Conservation (phyloP, 2,329 filamentous ascomycete species). For the Exophiala lecanii-corni region DNA sequence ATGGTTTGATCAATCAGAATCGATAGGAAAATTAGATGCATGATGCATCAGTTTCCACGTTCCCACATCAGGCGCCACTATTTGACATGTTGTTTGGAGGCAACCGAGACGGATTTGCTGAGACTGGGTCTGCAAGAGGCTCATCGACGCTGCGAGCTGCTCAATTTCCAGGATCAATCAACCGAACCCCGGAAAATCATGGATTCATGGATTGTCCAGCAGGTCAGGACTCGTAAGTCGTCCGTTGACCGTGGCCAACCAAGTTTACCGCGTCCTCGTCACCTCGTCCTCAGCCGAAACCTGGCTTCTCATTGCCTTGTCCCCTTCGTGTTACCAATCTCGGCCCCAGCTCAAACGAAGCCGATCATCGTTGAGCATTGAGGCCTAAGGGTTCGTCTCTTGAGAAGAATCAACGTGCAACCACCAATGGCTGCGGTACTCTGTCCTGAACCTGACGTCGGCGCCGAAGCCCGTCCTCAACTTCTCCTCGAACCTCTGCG, state of each 20-base stretch:
- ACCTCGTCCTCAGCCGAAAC: background rate
- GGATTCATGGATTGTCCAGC: too few species aligned
- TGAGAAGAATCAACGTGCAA: too few species aligned
- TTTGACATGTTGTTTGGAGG: too few species aligned
- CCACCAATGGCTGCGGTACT: too few species aligned
- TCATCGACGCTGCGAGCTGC: background rate
- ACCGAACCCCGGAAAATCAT: background rate
- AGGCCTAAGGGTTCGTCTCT: too few species aligned
- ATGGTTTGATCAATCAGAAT: background rate
- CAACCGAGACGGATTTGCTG: background rate
- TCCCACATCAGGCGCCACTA: too few species aligned
- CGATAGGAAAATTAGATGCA: background rate
- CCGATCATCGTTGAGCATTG: too few species aligned
- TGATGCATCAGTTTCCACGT: background rate
- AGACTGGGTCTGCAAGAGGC: background rate
- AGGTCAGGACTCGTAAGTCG: too few species aligned
- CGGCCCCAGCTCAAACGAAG: too few species aligned
- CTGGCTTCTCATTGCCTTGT: background rate
- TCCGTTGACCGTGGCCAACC: background rate
- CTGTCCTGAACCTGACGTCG: too few species aligned
- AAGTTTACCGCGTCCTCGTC: background rate
- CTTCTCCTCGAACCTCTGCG: too few species aligned
- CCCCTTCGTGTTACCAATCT: background rate
- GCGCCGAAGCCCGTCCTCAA: too few species aligned
- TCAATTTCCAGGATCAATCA: background rate